phyloP scores from a whole-genome alignment of 768 basidiomycete genomes.

The Butyriboletus loyo region DNA sequence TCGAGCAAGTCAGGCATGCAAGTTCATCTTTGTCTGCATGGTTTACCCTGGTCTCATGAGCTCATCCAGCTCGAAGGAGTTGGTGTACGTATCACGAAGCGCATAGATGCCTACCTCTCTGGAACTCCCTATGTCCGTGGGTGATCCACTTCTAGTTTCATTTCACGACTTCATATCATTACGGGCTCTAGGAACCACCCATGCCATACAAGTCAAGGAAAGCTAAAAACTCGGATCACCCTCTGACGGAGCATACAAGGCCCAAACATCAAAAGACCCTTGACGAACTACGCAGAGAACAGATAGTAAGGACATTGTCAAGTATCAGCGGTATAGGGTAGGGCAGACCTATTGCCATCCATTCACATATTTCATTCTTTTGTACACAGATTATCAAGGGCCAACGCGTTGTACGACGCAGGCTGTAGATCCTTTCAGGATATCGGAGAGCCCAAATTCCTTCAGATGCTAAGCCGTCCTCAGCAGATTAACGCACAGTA shows the following conservation, averaged over 20 bases:
- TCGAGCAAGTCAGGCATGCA: slow-evolving; percentile 36
- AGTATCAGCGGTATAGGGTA: slow-evolving; percentile 50
- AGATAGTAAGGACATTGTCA: slow-evolving; percentile 33
- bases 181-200: slow-evolving; percentile 16
- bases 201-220: slow-evolving; percentile 3
- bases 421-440: slow-evolving; percentile 48
- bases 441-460: slow-evolving; percentile 38
- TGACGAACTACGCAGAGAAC: slow-evolving; percentile 26
- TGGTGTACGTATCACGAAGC: slow-evolving; percentile 41
- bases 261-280: slow-evolving; percentile 17
- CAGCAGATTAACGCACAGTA: slow-evolving; percentile 43
- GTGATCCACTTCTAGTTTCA: slow-evolving; percentile 11
- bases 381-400: slow-evolving; percentile 24
- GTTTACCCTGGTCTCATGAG: slow-evolving; percentile 6
- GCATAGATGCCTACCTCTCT: slow-evolving; percentile 43
- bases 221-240: neutral
- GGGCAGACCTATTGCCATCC: slow-evolving; percentile 9
- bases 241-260: slow-evolving; percentile 4
- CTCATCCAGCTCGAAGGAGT: slow-evolving; percentile 30
- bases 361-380: neutral
- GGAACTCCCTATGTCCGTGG: slow-evolving; percentile 36
- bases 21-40: slow-evolving; percentile 4
- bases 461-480: slow-evolving; percentile 34
- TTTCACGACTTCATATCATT: slow-evolving; percentile 3
- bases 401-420: slow-evolving; percentile 45